phyloP scores from a whole-genome alignment of 176 grass and related monocot species.

The Oryza glaberrima region DNA sequence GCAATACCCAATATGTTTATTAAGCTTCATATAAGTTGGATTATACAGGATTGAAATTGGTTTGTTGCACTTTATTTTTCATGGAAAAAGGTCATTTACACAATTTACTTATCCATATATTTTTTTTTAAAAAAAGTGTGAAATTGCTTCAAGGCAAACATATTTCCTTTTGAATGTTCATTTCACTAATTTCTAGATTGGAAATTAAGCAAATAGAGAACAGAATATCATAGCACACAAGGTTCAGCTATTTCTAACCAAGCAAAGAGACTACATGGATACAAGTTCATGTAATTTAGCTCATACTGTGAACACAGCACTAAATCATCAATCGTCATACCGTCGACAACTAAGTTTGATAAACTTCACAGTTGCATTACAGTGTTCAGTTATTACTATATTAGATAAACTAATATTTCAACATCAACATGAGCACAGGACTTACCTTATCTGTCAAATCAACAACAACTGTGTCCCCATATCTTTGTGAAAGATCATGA shows the following conservation, averaged over 20 bases:
- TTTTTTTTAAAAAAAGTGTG: background rate
- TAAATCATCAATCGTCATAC: conserved; percentile 23
- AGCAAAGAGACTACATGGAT: conserved; percentile 1
- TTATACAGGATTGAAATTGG: background rate
- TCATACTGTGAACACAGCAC: background rate
- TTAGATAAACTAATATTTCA: background rate
- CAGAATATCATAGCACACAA: conserved; percentile 13
- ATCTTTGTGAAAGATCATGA: conserved; percentile 90
- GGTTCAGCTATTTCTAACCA: conserved; percentile 29
- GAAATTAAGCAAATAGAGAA: conserved; percentile 34
- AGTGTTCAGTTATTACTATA: background rate
- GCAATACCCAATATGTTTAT: background rate
- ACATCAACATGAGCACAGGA: conserved; percentile 35
- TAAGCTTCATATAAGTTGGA: conserved; percentile 15
- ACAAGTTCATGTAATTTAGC: conserved; percentile 9
- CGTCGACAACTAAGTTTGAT: conserved; percentile 10
- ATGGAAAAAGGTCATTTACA: background rate
- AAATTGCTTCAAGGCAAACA: background rate
- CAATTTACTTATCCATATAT: conserved; percentile 17
- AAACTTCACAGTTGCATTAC: background rate
- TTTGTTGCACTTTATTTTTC: background rate
- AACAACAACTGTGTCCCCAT: conserved; percentile 69
- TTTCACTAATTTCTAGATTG: conserved; percentile 12
- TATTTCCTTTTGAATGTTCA: conserved; percentile 13
- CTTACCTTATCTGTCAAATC: conserved; percentile 97